phyloP scores from a whole-genome alignment of 108 stramenopile species.

The Cylindrotheca fusiformis region DNA sequence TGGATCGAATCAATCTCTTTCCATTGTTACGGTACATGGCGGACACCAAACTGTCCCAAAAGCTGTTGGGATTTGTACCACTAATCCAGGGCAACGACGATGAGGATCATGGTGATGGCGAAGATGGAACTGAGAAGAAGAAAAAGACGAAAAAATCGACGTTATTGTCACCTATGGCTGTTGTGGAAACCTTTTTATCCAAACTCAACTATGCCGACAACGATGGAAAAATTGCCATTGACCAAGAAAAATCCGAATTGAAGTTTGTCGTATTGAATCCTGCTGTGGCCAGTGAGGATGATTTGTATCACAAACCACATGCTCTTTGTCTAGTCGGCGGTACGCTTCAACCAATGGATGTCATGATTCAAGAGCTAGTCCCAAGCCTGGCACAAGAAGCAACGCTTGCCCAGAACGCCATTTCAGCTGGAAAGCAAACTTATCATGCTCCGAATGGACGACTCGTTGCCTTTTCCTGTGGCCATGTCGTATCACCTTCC shows the following conservation, averaged over 20 bases:
- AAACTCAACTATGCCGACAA: slow-evolving; percentile 49
- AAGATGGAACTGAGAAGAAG: not conserved
- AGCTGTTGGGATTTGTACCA: slow-evolving; percentile 77
- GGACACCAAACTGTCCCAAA: slow-evolving; percentile 80
- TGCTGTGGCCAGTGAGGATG: slow-evolving; percentile 64
- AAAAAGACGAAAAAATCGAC: not conserved
- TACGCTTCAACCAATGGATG: slow-evolving; percentile 90
- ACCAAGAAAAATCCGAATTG: slow-evolving; percentile 7
- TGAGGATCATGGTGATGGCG: not conserved
- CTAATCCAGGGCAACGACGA: not conserved
- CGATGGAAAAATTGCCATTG: slow-evolving; percentile 76
- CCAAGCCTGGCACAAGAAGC: slow-evolving; percentile 38
- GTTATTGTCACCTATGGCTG: slow-evolving; percentile 66
- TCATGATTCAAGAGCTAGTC: slow-evolving; percentile 88
- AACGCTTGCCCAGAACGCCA: slow-evolving; percentile 32
- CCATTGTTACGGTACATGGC: slow-evolving; percentile 84
- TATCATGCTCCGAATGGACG: slow-evolving; percentile 2
- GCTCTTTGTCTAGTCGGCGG: slow-evolving; percentile 96
- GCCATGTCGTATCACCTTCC: slow-evolving; percentile 85
- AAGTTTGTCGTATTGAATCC: slow-evolving; percentile 90
- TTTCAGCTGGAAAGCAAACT: slow-evolving; percentile 18
- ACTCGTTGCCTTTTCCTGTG: slow-evolving; percentile 89
- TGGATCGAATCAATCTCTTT: slow-evolving; percentile 94
- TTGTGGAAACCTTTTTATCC: slow-evolving; percentile 74
- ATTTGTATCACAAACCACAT: slow-evolving; percentile 76